Conservation (phyloP, 2,329 filamentous ascomycete species). For the Apiospora pterosperma region DNA sequence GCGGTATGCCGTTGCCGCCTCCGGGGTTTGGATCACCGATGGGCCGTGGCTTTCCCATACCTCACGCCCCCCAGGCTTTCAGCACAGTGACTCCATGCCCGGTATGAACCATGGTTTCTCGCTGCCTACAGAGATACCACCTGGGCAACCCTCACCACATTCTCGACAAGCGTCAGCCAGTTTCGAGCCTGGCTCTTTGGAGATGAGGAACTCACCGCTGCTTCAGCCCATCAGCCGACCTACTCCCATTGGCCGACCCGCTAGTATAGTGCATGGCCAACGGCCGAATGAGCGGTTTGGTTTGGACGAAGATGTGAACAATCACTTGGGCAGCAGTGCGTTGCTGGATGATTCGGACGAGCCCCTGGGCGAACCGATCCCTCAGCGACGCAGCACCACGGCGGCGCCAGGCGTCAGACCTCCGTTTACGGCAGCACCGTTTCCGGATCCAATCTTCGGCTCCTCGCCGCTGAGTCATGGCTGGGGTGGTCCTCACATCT, state of each 20-base stretch:
- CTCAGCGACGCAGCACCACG: slow-evolving; percentile 46
- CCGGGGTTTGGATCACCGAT: slow-evolving; percentile 45
- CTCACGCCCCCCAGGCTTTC: slow-evolving; percentile 50
- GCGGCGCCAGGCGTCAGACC: slow-evolving; percentile 47
- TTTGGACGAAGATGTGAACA: slow-evolving; percentile 60
- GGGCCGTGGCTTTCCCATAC: slow-evolving; percentile 40
- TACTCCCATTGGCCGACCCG: slow-evolving; percentile 82
- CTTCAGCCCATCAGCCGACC: slow-evolving; percentile 77
- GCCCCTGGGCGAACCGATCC: slow-evolving; percentile 36
- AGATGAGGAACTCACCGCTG: slow-evolving; percentile 35
- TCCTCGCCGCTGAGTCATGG: slow-evolving; percentile 18
- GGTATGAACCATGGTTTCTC: slow-evolving; percentile 38
- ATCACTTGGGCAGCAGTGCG: slow-evolving; percentile 86
- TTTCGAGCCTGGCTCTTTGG: slow-evolving; percentile 50
- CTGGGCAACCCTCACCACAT: slow-evolving; percentile 50
- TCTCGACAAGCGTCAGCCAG: slow-evolving; percentile 73
- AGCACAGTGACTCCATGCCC: slow-evolving; percentile 34
- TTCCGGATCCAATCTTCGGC: slow-evolving; percentile 38
- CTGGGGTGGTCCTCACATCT: slow-evolving; percentile 38
- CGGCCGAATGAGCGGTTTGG: slow-evolving; percentile 19
- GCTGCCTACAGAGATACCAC: slow-evolving; percentile 20
- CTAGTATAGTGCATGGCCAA: slow-evolving; percentile 62
- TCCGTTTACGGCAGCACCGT: slow-evolving; percentile 39
- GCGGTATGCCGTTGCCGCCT: slow-evolving; percentile 44
- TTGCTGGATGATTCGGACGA: slow-evolving; percentile 73